Evolutionary conservation across 495 filamentous ascomycete species (phyloP).

Genomic region (Penicillium argentinense): DNA sequence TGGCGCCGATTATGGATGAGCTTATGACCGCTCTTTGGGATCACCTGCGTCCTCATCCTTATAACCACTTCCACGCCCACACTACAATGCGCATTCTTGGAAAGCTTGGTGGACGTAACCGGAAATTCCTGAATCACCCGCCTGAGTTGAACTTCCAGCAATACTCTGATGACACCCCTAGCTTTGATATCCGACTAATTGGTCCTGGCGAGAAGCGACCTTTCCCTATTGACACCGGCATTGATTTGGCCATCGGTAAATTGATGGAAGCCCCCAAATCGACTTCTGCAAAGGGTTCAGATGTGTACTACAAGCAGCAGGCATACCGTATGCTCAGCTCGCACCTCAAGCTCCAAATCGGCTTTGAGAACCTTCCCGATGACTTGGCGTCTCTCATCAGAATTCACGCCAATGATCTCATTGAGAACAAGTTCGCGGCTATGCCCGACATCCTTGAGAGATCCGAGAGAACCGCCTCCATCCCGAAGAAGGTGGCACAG

Average conservation of each 20-base stretch:
- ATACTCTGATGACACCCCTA: slow-evolving; percentile 81
- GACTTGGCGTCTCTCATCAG: slow-evolving; percentile 82
- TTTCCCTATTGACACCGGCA: slow-evolving; percentile 80
- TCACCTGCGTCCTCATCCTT: slow-evolving; percentile 86
- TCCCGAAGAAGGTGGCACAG: slow-evolving; percentile 81
- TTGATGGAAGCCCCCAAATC: slow-evolving; percentile 74
- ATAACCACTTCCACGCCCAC: slow-evolving; percentile 95
- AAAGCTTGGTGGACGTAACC: slow-evolving; percentile 91
- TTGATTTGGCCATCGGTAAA: slow-evolving; percentile 85
- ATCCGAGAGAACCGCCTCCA: slow-evolving; percentile 76
- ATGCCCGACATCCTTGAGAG: slow-evolving; percentile 59
- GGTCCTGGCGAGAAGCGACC: slow-evolving; percentile 84
- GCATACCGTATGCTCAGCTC: slow-evolving; percentile 81
- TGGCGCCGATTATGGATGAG: slow-evolving; percentile 98
- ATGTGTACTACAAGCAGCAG: slow-evolving; percentile 89
- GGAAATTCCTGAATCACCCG: slow-evolving; percentile 90
- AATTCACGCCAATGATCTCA: slow-evolving; percentile 82
- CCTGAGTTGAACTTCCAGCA: slow-evolving; percentile 76
- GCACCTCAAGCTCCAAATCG: slow-evolving; percentile 86
- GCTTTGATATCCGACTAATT: slow-evolving; percentile 83
- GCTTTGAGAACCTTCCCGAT: slow-evolving; percentile 82
- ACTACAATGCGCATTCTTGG: slow-evolving; percentile 98
- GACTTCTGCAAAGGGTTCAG: slow-evolving; percentile 65
- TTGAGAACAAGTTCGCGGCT: slow-evolving; percentile 64
- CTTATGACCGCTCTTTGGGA: slow-evolving; percentile 96